Base-by-base conservation (phyloP, 176 grass and related monocot genomes). In the Eleusine indica region DNA sequence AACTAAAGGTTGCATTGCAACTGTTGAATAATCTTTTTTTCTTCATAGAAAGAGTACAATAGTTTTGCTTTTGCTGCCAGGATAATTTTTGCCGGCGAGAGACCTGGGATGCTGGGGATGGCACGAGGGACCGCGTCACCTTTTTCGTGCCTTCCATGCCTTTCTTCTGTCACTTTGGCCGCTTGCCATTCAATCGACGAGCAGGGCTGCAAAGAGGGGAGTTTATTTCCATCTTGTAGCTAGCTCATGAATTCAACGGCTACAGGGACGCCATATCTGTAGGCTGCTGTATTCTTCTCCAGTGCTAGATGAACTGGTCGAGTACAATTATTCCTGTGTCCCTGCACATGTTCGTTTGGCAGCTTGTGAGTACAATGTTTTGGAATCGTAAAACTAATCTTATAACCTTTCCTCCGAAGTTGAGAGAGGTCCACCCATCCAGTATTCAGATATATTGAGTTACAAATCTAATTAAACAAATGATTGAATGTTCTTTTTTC, bases 241-340 rank as follows among this genome's bases (percentile, higher is more conserved):
- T 32, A 38, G 16, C 18, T 66, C 73, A 60, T n/a, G 64, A 80
- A 80, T 80, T 53, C 64, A 68, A 80, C 47, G 78, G 44, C 77
- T 68, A 68, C 60, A 0, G 15, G 8, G 42, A 49, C 35, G 38
- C 51, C 28, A 22, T 68, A 38, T 66, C n/a, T 25, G 58, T 62
- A 62, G 58, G 18, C 11, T 47, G 1, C 44, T 47, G 9, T 47
- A 10, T 47, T 10, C 44, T 11, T 47, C 32, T 2, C 44, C 44
- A 1, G 9, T 47, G 44, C 44, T 47, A 47, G 44, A 47, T 10
- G 44, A 41, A 75, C 73, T 58, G 52, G 52, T 40, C 38, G 18
- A 22, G 52, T 11, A n/a, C 73, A 76, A 41, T 58, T 76, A 58
- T 60, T 41, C 52, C 9, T 40, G 30, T 3, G 6, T 38, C 51